A percentile compares a stretch with the other conserved stretches of the same genome.
phyloP scores from a whole-genome alignment of 1,284 basidiomycete genomes.

The Lentinula novae-zelandiae region DNA sequence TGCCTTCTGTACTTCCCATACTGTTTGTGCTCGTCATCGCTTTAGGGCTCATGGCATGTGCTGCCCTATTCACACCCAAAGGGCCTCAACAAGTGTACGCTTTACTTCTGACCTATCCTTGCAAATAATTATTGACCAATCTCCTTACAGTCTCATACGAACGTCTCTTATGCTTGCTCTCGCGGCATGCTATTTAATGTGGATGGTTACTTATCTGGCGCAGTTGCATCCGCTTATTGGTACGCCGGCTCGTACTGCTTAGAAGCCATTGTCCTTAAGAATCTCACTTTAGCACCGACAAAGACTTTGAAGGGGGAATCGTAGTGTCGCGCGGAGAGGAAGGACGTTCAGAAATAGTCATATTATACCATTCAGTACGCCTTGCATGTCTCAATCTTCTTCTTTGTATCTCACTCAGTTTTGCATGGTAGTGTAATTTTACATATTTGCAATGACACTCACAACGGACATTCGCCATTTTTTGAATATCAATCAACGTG shows the following conservation, averaged over 20 bases:
- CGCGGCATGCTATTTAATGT: constrained; percentile 87
- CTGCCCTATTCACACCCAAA: constrained; percentile 75
- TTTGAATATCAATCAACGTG: too few relatives aligned
- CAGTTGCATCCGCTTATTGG: constrained; percentile 88
- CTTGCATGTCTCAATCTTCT: background rate
- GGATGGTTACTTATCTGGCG: constrained; percentile 91
- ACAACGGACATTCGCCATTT: background rate
- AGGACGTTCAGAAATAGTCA: background rate
- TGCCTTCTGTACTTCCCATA: constrained; percentile 13
- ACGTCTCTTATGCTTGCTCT: constrained; percentile 75
- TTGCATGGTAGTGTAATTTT: too few relatives aligned
- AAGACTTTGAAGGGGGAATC: background rate
- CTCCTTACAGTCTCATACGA: constrained; percentile 67
- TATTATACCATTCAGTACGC: background rate
- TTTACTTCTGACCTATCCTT: background rate
- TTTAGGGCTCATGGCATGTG: constrained; percentile 58
- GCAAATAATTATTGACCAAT: background rate
- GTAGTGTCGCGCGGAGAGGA: background rate
- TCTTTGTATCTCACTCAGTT: background rate
- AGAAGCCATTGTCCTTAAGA: background rate
- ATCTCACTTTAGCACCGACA: background rate
- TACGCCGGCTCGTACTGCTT: constrained; percentile 31
- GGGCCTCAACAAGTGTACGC: constrained; percentile 87
- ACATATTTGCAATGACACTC: too few relatives aligned
- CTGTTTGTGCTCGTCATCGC: constrained; percentile 50